Evolutionary conservation across 1,284 basidiomycete genomes (phyloP).

Genomic region (Ceratobasidium sp.): DNA sequence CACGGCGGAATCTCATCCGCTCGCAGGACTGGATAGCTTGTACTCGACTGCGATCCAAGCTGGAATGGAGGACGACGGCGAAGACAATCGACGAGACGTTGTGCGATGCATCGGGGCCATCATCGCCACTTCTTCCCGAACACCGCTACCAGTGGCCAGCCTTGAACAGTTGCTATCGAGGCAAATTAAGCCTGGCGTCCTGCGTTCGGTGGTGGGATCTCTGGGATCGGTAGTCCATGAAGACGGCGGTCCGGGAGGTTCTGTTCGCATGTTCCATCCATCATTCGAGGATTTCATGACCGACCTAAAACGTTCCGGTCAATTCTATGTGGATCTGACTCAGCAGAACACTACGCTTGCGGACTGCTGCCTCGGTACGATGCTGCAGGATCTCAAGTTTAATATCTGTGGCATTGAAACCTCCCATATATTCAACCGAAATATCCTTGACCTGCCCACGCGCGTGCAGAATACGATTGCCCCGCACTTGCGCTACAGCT

Average conservation of each 20-base stretch:
- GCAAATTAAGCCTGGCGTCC: not conserved
- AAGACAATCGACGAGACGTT: not conserved
- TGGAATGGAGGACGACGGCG: not conserved
- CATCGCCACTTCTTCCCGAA: not conserved
- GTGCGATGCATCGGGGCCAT: not conserved
- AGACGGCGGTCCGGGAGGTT: not conserved
- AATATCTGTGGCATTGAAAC: conserved; percentile 25
- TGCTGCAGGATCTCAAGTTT: conserved; percentile 5
- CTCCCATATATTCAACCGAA: conserved; percentile 20
- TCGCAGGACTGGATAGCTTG: not conserved
- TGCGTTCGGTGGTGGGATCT: not conserved
- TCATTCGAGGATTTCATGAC: conserved; percentile 32
- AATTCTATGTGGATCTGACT: conserved; percentile 7
- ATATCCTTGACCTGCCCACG: conserved; percentile 5
- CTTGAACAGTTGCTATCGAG: not conserved
- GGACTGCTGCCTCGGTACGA: not conserved
- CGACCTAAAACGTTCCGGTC: conserved; percentile 21
- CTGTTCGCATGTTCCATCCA: conserved; percentile 34
- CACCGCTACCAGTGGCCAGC: not conserved
- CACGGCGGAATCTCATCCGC: not conserved
- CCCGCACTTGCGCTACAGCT: conserved; percentile 1
- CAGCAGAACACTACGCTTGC: conserved; percentile 3
- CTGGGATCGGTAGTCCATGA: conserved; percentile 36
- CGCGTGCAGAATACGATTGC: not conserved
- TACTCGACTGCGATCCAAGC: not conserved